Evolutionary conservation across 768 basidiomycete species (phyloP), one percentile per base, ranked within the genome.

Genomic region (Dacryopinax spathularia): DNA sequence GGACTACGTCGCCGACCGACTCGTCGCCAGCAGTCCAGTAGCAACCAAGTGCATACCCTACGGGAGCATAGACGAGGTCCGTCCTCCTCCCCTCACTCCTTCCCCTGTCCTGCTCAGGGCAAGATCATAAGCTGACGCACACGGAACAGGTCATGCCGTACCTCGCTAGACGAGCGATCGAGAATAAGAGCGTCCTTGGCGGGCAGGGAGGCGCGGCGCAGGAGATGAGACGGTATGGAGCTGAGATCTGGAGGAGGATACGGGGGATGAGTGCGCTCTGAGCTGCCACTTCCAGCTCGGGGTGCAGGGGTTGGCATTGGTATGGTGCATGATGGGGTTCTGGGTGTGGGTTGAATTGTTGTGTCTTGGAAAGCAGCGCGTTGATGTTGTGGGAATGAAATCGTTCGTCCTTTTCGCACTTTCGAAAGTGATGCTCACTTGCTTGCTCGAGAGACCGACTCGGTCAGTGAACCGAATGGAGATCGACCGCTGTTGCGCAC

Each of bases 141-240:
- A 63, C 41, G 37, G 31, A 63, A 65, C 61, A 88, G 84, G 88
- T 91, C 10, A 86, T 96, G 84, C 92, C 94, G 0, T 97, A 95
- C 72, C 81, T 96, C 9, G 81, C 86, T 37, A 81, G 92, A 33
- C 80, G 94, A 16, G 93, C 92, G 0, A 85, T 92, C 44, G 93
- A 96, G 83, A 96, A 97, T 77, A 94, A 91, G 74, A 86, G 86
- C 0, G 80, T 96, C 1, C 81, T 97, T 29, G 9, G 48, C 18
- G 77, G 81, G 20, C 72, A 73, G 27, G 88, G 87, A 1, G 83
- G 79, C 13, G 90, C 91, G 0, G 73, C 74, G 1, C 77, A 77
- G 25, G 89, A 91, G 72, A 76, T 86, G 25, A 73, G 72, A 64
- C 72, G 83, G 33, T 84, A 85, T 1, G 79, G 79, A 44, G 70